Conservation (phyloP, 2,329 filamentous ascomycete genomes). For the Penicillium italicum region DNA sequence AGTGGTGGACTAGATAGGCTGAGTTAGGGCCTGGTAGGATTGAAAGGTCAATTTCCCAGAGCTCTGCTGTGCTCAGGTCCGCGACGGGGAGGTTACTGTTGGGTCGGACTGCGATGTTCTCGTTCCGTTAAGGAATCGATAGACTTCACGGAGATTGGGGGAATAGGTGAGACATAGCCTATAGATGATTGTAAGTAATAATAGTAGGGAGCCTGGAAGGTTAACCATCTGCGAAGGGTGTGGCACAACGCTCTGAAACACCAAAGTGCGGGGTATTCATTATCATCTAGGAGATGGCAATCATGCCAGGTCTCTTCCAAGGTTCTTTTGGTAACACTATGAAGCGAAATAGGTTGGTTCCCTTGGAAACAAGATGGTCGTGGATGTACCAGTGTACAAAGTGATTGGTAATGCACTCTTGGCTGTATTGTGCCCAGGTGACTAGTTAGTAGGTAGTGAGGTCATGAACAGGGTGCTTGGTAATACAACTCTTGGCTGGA, state of each 20-base stretch:
- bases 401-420: neutral
- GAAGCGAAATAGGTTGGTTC: neutral
- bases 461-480: neutral
- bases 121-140: slow-evolving; percentile 29
- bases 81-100: slow-evolving; percentile 35
- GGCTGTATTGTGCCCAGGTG: neutral
- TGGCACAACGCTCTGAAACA: neutral
- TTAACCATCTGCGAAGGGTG: neutral
- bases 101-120: slow-evolving; percentile 32
- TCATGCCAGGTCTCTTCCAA: too few species aligned
- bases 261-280: neutral
- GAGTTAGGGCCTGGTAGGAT: slow-evolving; percentile 3
- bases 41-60: slow-evolving; percentile 14
- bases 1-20: slow-evolving; percentile 9
- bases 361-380: neutral
- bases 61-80: slow-evolving; percentile 13
- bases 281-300: neutral
- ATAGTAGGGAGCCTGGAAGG: neutral
- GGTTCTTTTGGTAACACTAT: neutral
- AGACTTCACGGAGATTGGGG: slow-evolving; percentile 4
- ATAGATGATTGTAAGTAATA: neutral
- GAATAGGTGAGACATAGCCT: neutral
- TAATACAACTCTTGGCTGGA: neutral
- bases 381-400: neutral
- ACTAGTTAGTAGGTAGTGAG: too few species aligned